Percentiles rank a stretch among this genome's conserved stretches.
Conservation (phyloP, 805 yeast species). For the Yarrowia deformans region DNA sequence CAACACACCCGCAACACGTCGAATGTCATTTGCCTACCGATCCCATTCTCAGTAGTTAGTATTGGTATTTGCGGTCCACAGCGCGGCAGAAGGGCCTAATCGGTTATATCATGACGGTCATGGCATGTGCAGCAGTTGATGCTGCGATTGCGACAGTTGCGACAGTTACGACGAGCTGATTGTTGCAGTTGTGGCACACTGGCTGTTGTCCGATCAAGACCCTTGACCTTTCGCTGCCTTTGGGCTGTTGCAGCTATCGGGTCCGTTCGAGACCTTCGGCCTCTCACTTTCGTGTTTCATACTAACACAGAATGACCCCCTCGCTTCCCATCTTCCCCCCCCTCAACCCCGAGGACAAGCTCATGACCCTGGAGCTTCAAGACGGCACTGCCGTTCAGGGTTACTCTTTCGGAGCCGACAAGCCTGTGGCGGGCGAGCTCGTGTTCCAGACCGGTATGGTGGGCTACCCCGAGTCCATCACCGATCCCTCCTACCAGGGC, state of each 20-base stretch:
- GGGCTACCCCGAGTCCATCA: slow-evolving; percentile 96
- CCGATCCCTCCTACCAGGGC: slow-evolving; percentile 98
- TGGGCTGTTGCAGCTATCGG: no score
- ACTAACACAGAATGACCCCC: slow-evolving; percentile 40
- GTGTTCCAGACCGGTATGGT: slow-evolving; percentile 99
- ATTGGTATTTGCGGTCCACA: neutral
- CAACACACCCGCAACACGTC: neutral
- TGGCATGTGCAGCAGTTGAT: no score
- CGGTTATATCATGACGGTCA: no score
- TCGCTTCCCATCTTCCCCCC: slow-evolving; percentile 91
- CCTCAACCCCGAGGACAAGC: slow-evolving; percentile 78
- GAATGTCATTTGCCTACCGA: neutral
- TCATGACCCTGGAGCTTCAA: slow-evolving; percentile 86
- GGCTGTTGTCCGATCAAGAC: no score
- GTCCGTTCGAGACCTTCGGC: no score
- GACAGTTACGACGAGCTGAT: no score
- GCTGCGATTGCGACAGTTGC: no score
- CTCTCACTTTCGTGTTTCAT: no score
- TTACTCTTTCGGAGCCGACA: slow-evolving; percentile 94
- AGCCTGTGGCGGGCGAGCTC: slow-evolving; percentile 91
- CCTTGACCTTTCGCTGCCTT: no score
- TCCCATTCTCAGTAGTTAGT: neutral
- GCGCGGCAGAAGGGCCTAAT: no score
- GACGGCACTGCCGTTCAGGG: slow-evolving; percentile 90
- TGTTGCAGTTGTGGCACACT: no score